Conservation (phyloP, 192 early-diverging fungal genomes). For the Gigaspora rosea region DNA sequence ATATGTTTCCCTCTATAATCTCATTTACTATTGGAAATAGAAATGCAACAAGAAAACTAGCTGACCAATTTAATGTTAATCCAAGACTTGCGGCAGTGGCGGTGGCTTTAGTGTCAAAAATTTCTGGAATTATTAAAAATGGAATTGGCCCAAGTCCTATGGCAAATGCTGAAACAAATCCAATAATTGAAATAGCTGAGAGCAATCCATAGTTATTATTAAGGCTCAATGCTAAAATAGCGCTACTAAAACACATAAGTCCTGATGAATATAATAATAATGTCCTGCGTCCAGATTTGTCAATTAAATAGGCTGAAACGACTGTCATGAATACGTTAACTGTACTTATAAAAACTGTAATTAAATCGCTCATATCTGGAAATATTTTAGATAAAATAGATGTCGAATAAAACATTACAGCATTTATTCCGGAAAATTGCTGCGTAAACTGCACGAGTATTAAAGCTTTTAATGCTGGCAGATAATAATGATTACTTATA, state of each 20-base stretch:
- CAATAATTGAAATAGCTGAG: constrained; percentile 65
- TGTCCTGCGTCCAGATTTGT: constrained; percentile 71
- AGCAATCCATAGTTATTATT: constrained; percentile 56
- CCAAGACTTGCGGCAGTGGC: constrained; percentile 67
- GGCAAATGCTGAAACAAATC: constrained; percentile 77
- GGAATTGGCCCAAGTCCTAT: constrained; percentile 85
- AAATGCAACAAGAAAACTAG: constrained; percentile 66
- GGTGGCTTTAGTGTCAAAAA: constrained; percentile 68
- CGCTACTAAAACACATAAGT: constrained; percentile 58
- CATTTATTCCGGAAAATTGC: constrained; percentile 91
- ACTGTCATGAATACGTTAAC: constrained; percentile 76
- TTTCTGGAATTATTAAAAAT: constrained; percentile 73
- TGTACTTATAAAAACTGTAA: constrained; percentile 79
- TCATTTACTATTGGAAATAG: constrained; percentile 59
- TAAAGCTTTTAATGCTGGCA: constrained; percentile 63
- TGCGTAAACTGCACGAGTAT: constrained; percentile 76
- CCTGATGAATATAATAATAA: constrained; percentile 63
- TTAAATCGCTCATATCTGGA: constrained; percentile 62
- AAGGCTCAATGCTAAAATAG: constrained; percentile 63
- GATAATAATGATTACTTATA: constrained; percentile 51
- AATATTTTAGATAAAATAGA: constrained; percentile 66
- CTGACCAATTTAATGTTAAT: constrained; percentile 63
- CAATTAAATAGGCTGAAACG: constrained; percentile 72
- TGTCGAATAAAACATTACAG: constrained; percentile 85
- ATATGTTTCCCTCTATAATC: constrained; percentile 59